Conservation (phyloP, 1,284 basidiomycete species). For the Vanrija sp. region DNA sequence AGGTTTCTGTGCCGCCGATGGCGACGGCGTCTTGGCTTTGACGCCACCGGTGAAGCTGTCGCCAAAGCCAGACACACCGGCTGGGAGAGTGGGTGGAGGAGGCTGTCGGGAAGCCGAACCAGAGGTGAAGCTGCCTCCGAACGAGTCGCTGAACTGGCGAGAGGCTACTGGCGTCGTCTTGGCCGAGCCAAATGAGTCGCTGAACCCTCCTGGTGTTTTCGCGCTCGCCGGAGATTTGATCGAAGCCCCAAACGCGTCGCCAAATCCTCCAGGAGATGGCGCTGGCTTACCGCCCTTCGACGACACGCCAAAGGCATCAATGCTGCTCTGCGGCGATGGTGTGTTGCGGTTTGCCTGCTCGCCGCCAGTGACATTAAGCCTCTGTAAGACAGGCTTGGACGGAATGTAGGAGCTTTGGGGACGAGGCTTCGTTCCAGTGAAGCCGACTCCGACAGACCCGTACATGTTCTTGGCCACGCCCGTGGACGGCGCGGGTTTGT, state of each 20-base stretch:
- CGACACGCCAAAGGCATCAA: conserved; percentile 41
- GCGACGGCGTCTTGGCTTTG: background rate
- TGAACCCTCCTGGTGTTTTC: conserved; percentile 9
- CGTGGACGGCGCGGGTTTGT: conserved; percentile 2
- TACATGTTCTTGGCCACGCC: too few species aligned
- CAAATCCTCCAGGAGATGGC: conserved; percentile 20
- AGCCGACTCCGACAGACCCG: too few species aligned
- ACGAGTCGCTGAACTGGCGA: conserved; percentile 7
- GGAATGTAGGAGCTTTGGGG: background rate
- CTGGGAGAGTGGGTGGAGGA: background rate
- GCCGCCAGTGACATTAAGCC: conserved; percentile 16
- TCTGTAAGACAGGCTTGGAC: conserved; percentile 1
- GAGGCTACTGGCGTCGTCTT: background rate
- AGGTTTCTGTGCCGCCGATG: background rate
- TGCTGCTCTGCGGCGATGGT: conserved; percentile 8
- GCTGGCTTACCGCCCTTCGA: background rate
- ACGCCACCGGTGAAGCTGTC: conserved; percentile 8
- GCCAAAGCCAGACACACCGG: conserved; percentile 5
- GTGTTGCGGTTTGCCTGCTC: background rate
- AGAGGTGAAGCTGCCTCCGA: background rate
- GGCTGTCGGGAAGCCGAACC: background rate
- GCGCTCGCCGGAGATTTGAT: conserved; percentile 3
- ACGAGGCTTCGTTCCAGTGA: too few species aligned
- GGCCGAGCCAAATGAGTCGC: conserved; percentile 1
- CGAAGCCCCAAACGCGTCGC: conserved; percentile 28